Base-by-base conservation (phyloP, 2,329 filamentous ascomycete species). In the Talaromyces sp. region DNA sequence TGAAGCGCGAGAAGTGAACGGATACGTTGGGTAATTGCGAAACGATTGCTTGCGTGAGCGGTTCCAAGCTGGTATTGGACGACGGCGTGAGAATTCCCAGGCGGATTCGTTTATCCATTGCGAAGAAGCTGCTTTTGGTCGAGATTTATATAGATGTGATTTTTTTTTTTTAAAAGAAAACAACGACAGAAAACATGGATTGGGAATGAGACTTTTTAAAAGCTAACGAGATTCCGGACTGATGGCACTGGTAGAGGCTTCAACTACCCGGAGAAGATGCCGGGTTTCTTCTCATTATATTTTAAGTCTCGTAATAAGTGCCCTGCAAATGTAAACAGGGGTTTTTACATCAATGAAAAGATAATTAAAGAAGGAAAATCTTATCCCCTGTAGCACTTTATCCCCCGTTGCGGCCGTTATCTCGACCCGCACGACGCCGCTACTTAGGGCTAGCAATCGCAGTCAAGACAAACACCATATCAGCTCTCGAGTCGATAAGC, bases 51-150 rank as follows among this genome's bases (percentile, higher is more conserved):
- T 59, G 58, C 3, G 58, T 56, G 24, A 59, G 26, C 24, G 58
- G 58, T n/a, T 59, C 58, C 17, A 59, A 46, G 43, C 58, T 59
- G 31, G 58, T 56, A 32, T 59, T 59, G 24, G 58, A 59, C 19
- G 58, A 59, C 19, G 58, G 58, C 2, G 58, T 59, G n/a, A 59
- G 58, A n/a, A 59, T 59, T 19, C 58, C 58, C 24, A 59, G 53
- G 31, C 58, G 58, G 24, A 59, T 56, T 17, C 58, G 54, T 50
- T 59, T 55, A 24, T 9, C 43, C 57, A 59, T 59, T 50, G 6
- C 24, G 43, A 50, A 3, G 19, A 12, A 4, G 19, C 10, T 50
- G 11, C 7, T 48, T 48, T 12, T 24, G 32, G 4, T 38, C 5
- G 32, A 4, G 12, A 12, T n/a, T n/a, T n/a, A n/a, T n/a, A n/a